Conservation (phyloP, 2,329 filamentous ascomycete species). For the Apiospora kogelbergensis region DNA sequence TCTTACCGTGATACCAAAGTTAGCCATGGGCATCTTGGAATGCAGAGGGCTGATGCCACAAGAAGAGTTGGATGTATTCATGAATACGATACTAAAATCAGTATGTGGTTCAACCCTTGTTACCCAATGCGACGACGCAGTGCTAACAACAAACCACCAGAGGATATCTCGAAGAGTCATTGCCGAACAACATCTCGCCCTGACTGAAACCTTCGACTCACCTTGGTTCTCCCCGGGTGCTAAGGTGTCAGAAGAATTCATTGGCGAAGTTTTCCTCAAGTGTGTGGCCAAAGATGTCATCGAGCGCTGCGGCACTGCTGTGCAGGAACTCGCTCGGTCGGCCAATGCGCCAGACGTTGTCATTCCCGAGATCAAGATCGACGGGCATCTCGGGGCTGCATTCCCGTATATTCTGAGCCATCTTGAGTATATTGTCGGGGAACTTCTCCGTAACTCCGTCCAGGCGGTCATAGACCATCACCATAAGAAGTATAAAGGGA, state of each 20-base stretch:
- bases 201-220: constrained; percentile 91
- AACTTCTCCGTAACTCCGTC: constrained; percentile 91
- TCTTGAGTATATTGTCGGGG: constrained; percentile 94
- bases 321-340: constrained; percentile 70
- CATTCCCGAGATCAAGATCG: constrained; percentile 79
- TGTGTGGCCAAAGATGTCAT: constrained; percentile 91
- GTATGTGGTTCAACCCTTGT: constrained; percentile 49
- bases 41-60: constrained; percentile 80
- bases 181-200: constrained; percentile 91
- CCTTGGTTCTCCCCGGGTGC: constrained; percentile 86
- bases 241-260: constrained; percentile 75
- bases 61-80: constrained; percentile 85
- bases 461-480: constrained; percentile 85
- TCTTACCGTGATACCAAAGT: constrained; percentile 86
- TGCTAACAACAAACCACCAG: constrained; percentile 40
- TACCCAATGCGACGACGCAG: not conserved
- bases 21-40: constrained; percentile 92
- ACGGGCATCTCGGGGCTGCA: constrained; percentile 83
- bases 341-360: constrained; percentile 70
- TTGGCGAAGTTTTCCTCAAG: constrained; percentile 92
- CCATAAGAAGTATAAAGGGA: constrained; percentile 36
- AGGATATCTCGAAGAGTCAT: constrained; percentile 95
- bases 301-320: constrained; percentile 74
- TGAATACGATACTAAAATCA: constrained; percentile 89
- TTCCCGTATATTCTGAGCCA: constrained; percentile 97